Evolutionary conservation across 2,329 filamentous ascomycete genomes (phyloP).

Genomic region (Sporothrix humicola): DNA sequence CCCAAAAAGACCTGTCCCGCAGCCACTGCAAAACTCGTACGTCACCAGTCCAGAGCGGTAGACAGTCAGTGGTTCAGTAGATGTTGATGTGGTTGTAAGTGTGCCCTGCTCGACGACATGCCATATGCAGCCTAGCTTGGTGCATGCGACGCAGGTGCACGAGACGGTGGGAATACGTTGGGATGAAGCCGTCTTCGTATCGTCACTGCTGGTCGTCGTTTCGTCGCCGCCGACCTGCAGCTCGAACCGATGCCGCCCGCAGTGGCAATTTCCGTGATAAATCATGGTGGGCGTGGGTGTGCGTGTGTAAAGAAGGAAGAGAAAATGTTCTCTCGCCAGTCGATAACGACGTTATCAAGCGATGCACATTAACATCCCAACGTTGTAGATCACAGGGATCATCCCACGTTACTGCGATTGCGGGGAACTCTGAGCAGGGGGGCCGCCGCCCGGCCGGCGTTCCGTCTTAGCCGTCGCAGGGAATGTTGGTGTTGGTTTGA

Average conservation of each 20-base stretch:
- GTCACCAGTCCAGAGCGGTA: slow-evolving; percentile 15
- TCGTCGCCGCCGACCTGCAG: slow-evolving; percentile 16
- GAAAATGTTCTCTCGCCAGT: no score
- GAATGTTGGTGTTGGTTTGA: background rate
- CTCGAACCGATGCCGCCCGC: slow-evolving; percentile 34
- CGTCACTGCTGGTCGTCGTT: background rate
- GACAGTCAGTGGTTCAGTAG: background rate
- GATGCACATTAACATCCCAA: background rate
- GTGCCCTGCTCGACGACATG: background rate
- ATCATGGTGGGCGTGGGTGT: background rate
- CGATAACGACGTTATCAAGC: background rate
- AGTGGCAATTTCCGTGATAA: slow-evolving; percentile 34
- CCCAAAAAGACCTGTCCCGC: slow-evolving; percentile 30
- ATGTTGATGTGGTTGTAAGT: background rate
- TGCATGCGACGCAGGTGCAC: slow-evolving; percentile 18
- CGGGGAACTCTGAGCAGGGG: background rate
- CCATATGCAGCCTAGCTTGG: slow-evolving; percentile 33
- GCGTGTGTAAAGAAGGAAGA: background rate
- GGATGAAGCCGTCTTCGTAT: background rate
- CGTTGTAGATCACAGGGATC: slow-evolving; percentile 12
- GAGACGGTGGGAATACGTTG: background rate
- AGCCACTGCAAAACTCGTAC: slow-evolving; percentile 34
- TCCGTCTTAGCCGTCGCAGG: slow-evolving; percentile 16
- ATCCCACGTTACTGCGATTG: slow-evolving; percentile 23
- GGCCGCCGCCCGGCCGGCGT: slow-evolving; percentile 3